Conservation (phyloP, 2,329 filamentous ascomycete species). For the Fonsecaea pugnacius region DNA sequence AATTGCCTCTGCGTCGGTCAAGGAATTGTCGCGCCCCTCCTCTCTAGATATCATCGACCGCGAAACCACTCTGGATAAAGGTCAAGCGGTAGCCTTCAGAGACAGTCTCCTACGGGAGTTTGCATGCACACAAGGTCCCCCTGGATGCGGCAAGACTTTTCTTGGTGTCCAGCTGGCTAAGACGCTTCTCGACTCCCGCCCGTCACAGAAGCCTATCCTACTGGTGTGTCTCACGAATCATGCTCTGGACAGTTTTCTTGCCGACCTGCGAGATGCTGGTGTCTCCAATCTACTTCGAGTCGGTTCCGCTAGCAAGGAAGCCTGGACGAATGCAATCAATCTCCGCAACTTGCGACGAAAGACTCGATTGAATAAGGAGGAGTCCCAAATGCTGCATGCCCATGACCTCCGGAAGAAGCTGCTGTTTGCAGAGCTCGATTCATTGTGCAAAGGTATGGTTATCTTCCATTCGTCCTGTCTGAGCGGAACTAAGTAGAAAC, state of each 20-base stretch:
- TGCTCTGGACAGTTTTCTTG: conserved; percentile 41
- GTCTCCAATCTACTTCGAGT: conserved; percentile 39
- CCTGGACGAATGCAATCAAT: conserved; percentile 34
- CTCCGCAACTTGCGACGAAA: conserved; percentile 28
- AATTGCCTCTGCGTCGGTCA: conserved; percentile 20
- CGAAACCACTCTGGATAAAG: conserved; percentile 36
- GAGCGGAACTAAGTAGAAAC: conserved; percentile 1
- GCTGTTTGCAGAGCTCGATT: conserved; percentile 19
- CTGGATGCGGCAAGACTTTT: conserved; percentile 71
- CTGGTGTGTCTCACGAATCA: conserved; percentile 43
- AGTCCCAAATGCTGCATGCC: conserved; percentile 2
- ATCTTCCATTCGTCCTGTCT: not conserved
- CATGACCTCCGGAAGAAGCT: conserved; percentile 17
- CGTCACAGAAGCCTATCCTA: conserved; percentile 39
- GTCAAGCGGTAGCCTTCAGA: conserved; percentile 57
- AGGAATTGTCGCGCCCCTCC: conserved; percentile 13
- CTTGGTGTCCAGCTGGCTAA: conserved; percentile 58
- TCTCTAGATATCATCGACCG: conserved; percentile 27
- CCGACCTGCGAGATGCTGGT: conserved; percentile 37
- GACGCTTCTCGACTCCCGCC: conserved; percentile 38
- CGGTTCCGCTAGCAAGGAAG: conserved; percentile 40
- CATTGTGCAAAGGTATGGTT: conserved; percentile 29
- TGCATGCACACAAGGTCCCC: conserved; percentile 70
- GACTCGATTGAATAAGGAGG: conserved; percentile 19
- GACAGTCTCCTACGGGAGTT: conserved; percentile 58